Percentiles rank a stretch among this genome's conserved stretches.
Conservation (phyloP, 805 yeast genomes). For the Cyberlindnera nakhonratchasimensis region DNA sequence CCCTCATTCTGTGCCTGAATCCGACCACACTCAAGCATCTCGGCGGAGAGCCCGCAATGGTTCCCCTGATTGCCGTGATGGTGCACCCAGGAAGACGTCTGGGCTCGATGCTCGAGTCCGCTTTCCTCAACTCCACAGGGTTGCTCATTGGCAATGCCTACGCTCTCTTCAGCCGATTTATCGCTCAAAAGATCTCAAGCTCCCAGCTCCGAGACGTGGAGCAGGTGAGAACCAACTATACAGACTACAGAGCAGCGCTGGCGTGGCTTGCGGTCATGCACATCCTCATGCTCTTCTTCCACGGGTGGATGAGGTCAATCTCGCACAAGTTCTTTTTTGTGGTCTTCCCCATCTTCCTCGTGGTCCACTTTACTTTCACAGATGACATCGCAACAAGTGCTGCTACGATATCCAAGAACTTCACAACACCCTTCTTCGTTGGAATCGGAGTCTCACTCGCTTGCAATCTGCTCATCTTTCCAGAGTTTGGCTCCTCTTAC, state of each 20-base stretch:
- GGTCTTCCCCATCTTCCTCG: slow-evolving; percentile 46
- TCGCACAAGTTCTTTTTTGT: slow-evolving; percentile 44
- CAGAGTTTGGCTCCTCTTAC: slow-evolving; percentile 50
- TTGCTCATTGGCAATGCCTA: slow-evolving; percentile 41
- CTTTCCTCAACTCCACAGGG: slow-evolving; percentile 39
- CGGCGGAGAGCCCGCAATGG: slow-evolving; percentile 42
- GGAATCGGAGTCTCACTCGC: slow-evolving; percentile 44
- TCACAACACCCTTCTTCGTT: slow-evolving; percentile 41
- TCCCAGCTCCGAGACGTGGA: slow-evolving; percentile 26
- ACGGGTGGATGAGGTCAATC: slow-evolving; percentile 48
- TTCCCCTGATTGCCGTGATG: slow-evolving; percentile 44
- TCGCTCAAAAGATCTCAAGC: slow-evolving; percentile 35
- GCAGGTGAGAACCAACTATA: slow-evolving; percentile 30
- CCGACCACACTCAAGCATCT: slow-evolving; percentile 33
- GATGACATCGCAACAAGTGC: slow-evolving; percentile 33
- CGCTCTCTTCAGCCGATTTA: slow-evolving; percentile 38
- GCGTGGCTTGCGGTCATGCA: slow-evolving; percentile 44
- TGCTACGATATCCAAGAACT: slow-evolving; percentile 33
- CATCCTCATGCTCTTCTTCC: slow-evolving; percentile 42
- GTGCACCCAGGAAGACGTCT: slow-evolving; percentile 49
- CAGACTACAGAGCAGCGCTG: slow-evolving; percentile 36
- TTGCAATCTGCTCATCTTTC: slow-evolving; percentile 42
- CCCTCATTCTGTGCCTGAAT: slow-evolving; percentile 39
- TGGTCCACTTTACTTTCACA: slow-evolving; percentile 46
- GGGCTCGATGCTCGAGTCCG: slow-evolving; percentile 44